phyloP scores from a whole-genome alignment of 192 early-diverging fungal genomes.

The Allomyces arbusculus region DNA sequence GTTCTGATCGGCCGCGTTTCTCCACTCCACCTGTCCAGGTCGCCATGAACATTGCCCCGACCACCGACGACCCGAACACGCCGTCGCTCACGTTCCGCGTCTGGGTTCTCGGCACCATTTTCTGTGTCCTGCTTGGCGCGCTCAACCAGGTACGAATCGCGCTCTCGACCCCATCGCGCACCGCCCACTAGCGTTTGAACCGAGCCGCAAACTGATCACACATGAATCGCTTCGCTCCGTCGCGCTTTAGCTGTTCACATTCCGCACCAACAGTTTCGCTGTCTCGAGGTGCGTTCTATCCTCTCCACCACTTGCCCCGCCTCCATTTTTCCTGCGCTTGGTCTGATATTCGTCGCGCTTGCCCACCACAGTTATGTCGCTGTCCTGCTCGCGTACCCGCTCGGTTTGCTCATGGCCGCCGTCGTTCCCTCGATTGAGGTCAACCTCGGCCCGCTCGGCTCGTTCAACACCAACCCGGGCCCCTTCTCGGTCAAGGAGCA shows the following conservation, averaged over 20 bases:
- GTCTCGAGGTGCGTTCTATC: no score
- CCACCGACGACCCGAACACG: conserved; percentile 41
- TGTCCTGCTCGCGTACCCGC: conserved; percentile 51
- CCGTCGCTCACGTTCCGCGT: conserved; percentile 53
- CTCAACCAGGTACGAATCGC: no score
- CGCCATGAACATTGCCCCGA: conserved; percentile 17
- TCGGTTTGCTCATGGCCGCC: conserved; percentile 42
- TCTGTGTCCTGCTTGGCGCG: conserved; percentile 12
- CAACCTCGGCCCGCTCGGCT: conserved; percentile 24
- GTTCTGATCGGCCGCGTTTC: no score
- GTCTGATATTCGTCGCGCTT: no score
- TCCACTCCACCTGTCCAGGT: neutral
- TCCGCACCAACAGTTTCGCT: no score
- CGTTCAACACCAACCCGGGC: conserved; percentile 48
- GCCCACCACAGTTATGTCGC: conserved; percentile 11
- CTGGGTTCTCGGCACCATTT: conserved; percentile 47
- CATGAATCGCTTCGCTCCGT: no score
- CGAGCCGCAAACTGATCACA: no score
- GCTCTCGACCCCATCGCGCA: no score
- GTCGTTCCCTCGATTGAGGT: conserved; percentile 20
- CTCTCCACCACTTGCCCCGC: no score
- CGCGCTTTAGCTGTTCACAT: no score
- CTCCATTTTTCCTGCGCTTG: no score
- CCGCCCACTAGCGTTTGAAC: no score
- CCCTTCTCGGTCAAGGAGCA: conserved; percentile 81